Percentiles rank a stretch among this genome's conserved stretches.
Conservation (phyloP, 208 protist genomes). For the Acanthamoeba healyi region DNA sequence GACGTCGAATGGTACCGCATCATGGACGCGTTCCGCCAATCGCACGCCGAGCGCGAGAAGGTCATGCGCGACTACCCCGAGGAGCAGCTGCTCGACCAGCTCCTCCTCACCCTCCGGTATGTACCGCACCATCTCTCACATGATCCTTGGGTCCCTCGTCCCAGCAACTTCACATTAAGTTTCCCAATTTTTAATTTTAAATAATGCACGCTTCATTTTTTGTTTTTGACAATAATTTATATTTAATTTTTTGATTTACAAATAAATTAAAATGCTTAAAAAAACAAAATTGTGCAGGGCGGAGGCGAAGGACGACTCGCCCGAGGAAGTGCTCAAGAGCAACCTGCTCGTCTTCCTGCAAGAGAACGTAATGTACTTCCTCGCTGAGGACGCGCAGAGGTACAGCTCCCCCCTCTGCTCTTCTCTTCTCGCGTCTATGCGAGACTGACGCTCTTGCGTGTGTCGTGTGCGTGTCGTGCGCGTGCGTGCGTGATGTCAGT, state of each 20-base stretch:
- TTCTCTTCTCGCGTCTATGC: no score
- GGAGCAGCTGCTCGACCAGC: conserved; percentile 52
- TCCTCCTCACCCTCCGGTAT: conserved; percentile 37
- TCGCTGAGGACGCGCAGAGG: conserved; percentile 43
- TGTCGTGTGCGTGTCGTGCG: neutral
- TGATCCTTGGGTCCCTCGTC: no score
- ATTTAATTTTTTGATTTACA: neutral
- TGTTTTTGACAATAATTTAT: neutral
- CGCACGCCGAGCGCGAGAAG: conserved; percentile 23
- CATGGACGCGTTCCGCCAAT: conserved; percentile 25
- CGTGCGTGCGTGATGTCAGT: neutral
- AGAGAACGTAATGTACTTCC: conserved; percentile 69
- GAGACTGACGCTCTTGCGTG: no score
- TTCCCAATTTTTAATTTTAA: neutral
- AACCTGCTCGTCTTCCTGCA: conserved; percentile 72
- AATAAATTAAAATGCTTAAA: neutral
- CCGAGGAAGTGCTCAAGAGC: conserved; percentile 59
- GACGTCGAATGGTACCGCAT: conserved; percentile 67
- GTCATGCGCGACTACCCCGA: conserved; percentile 61
- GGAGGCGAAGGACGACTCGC: conserved; percentile 40
- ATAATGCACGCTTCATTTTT: neutral
- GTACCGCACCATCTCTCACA: neutral
- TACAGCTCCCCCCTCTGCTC: no score
- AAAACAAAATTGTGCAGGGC: neutral
- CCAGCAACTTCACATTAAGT: neutral